Evolutionary conservation across 2,329 filamentous ascomycete species (phyloP).

Genomic region (Aspergillus sp.): DNA sequence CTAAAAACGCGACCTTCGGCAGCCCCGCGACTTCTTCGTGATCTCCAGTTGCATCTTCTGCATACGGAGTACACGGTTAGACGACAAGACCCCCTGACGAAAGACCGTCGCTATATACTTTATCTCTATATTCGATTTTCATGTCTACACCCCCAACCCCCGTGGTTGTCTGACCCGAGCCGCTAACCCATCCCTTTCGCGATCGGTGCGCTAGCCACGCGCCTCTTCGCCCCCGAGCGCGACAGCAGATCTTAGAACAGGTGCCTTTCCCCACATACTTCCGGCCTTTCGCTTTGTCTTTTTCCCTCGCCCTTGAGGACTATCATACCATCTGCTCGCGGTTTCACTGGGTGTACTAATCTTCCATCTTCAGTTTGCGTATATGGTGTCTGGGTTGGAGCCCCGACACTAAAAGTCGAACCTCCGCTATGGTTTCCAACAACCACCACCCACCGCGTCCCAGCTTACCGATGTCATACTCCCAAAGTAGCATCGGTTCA

Average conservation of each 20-base stretch:
- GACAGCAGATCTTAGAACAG: slow-evolving; percentile 24
- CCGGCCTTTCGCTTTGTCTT: slow-evolving; percentile 2
- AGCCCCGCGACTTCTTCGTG: slow-evolving; percentile 20
- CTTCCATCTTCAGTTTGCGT: slow-evolving; percentile 1
- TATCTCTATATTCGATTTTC: not conserved
- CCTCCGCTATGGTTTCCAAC: slow-evolving; percentile 28
- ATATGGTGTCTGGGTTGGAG: slow-evolving; percentile 8
- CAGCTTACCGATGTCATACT: slow-evolving; percentile 36
- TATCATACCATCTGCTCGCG: slow-evolving; percentile 10
- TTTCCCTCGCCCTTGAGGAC: slow-evolving; percentile 11
- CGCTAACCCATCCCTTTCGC: slow-evolving; percentile 17
- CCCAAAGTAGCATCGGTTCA: slow-evolving; percentile 37
- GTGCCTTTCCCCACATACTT: slow-evolving; percentile 23
- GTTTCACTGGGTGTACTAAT: not conserved
- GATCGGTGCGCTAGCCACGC: slow-evolving; percentile 27
- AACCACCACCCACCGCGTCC: slow-evolving; percentile 27
- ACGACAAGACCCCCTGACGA: not conserved
- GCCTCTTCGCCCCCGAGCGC: slow-evolving; percentile 31
- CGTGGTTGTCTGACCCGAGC: not conserved
- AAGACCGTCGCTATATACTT: too few species aligned
- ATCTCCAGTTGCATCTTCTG: not conserved
- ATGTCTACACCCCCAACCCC: not conserved
- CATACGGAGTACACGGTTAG: not conserved
- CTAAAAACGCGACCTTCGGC: slow-evolving; percentile 22
- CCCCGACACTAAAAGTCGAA: slow-evolving; percentile 6